These are phyloP conservation scores for Sphagnurus paluster DNA, from an alignment of 1,284 basidiomycete species.

Conservation along the genomic window DNA sequence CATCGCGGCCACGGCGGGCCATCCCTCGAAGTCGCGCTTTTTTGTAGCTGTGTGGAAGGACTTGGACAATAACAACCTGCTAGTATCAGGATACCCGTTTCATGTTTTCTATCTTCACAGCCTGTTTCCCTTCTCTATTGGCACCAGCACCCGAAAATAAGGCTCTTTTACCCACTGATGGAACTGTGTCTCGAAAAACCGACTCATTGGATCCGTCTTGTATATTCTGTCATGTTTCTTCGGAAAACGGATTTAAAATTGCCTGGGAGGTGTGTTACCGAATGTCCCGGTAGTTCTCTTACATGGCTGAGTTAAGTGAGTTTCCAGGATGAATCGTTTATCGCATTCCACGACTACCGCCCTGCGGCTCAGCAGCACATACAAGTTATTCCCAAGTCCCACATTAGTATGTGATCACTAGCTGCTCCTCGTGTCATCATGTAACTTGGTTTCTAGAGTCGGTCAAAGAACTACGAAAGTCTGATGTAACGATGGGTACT, in stretches of 20 bases:
- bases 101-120: constrained; percentile 13
- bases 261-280: constrained; percentile 69
- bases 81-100: no score
- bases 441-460: constrained; percentile 34
- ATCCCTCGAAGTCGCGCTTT: no score
- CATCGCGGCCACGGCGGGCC: no score
- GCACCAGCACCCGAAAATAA: constrained; percentile 4
- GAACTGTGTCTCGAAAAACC: not conserved
- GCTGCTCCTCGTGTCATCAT: not conserved
- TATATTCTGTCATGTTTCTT: constrained; percentile 56
- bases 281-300: constrained; percentile 2
- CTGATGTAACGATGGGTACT: constrained; percentile 54
- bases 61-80: no score
- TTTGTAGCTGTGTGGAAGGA: no score
- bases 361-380: constrained; percentile 65
- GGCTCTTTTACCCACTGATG: not conserved
- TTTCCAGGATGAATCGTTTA: constrained; percentile 52
- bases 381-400: constrained; percentile 63
- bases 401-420: constrained; percentile 46
- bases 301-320: not conserved
- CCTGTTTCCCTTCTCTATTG: constrained; percentile 13
- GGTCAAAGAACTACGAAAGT: constrained; percentile 45
- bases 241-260: constrained; percentile 58
- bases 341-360: constrained; percentile 65
- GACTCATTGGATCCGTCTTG: constrained; percentile 24